Conservation (phyloP, 1,284 basidiomycete genomes). For the Exsudoporus floridanus region DNA sequence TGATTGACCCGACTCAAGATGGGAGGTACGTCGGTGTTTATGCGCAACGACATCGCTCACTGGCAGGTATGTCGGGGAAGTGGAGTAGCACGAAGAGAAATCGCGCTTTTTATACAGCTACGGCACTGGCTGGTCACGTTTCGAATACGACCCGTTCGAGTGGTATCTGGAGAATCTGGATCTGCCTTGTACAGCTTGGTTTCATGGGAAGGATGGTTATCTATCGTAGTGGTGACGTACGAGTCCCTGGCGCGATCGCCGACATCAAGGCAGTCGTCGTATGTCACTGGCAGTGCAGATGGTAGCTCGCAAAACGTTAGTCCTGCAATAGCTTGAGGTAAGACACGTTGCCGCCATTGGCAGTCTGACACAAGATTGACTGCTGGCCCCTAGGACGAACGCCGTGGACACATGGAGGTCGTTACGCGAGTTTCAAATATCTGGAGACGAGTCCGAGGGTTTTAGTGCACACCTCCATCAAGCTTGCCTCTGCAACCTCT, state of each 20-base stretch:
- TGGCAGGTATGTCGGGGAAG: constrained; percentile 13
- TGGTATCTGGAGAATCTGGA: constrained; percentile 12
- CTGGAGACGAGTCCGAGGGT: constrained; percentile 21
- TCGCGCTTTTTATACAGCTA: constrained; percentile 23
- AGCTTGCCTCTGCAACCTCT: constrained; percentile 1
- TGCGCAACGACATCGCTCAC: constrained; percentile 32
- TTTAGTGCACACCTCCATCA: constrained; percentile 13
- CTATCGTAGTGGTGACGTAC: constrained; percentile 20
- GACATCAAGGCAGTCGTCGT: constrained; percentile 8
- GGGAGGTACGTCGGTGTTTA: constrained; percentile 31
- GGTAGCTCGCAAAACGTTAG: constrained; percentile 1
- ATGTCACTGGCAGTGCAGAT: constrained; percentile 9
- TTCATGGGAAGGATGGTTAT: constrained; percentile 6
- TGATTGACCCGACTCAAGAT: constrained; percentile 19
- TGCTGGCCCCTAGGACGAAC: neutral
- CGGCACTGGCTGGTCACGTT: constrained; percentile 25
- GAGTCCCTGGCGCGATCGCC: constrained; percentile 22
- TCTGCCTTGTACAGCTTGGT: constrained; percentile 12
- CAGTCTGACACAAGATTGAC: constrained; percentile 17
- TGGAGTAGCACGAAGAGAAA: constrained; percentile 2
- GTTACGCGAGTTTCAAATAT: constrained; percentile 23
- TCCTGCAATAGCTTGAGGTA: constrained; percentile 5
- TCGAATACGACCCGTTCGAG: constrained; percentile 21
- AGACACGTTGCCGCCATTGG: constrained; percentile 16
- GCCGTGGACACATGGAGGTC: neutral